Evolutionary conservation across 2,329 filamentous ascomycete species (phyloP).

Genomic region (Zarea fungicola): DNA sequence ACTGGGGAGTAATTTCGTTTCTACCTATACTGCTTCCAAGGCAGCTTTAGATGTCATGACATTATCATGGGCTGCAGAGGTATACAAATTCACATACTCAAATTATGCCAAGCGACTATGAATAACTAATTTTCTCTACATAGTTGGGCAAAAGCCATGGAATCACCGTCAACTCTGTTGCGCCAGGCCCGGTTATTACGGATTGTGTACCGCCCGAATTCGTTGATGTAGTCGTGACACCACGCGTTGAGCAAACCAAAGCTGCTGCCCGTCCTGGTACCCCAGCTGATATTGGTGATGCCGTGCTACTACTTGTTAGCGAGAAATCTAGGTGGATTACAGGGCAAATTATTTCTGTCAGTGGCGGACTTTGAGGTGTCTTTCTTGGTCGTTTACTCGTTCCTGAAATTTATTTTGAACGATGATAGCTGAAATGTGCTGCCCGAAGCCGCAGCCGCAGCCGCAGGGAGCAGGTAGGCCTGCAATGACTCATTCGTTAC

Average conservation of each 20-base stretch:
- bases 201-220: conserved; percentile 28
- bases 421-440: no score
- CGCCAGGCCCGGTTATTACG: conserved; percentile 34
- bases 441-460: no score
- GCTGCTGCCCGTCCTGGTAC: conserved; percentile 30
- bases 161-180: conserved; percentile 39
- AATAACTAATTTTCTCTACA: neutral
- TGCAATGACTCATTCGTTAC: no score
- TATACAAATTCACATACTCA: conserved; percentile 13
- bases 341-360: conserved; percentile 35
- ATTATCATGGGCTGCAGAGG: conserved; percentile 28
- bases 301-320: conserved; percentile 32
- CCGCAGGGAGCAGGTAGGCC: no score
- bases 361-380: conserved; percentile 31
- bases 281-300: conserved; percentile 37
- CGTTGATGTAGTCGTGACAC: no score
- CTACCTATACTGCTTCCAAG: conserved; percentile 23
- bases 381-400: no score
- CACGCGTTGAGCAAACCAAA: no score
- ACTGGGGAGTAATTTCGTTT: conserved; percentile 14
- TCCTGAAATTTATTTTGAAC: no score
- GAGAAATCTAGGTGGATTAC: conserved; percentile 41
- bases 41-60: conserved; percentile 33
- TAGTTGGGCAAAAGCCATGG: conserved; percentile 32
- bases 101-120: neutral